Percentiles rank a stretch among this genome's conserved stretches.
Evolutionary conservation across 208 protist species (phyloP).

Genomic region (Acanthamoeba rhysodes): DNA sequence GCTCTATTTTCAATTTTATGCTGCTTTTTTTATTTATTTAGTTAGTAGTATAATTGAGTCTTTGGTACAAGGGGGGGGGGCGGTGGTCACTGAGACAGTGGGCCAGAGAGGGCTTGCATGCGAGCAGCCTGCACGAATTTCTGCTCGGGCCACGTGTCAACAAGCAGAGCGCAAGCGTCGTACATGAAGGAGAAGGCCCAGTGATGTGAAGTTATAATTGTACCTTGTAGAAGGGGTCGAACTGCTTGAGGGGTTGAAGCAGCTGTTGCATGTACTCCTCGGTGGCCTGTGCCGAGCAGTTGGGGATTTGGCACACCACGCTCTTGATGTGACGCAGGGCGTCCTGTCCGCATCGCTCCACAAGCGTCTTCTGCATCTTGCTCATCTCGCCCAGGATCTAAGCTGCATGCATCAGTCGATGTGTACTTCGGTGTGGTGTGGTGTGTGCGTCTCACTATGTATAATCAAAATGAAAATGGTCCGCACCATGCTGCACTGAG

Average conservation of each 20-base stretch:
- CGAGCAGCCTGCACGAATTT: slow-evolving; percentile 16
- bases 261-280: slow-evolving; percentile 47
- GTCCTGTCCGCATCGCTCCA: slow-evolving; percentile 44
- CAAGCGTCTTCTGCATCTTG: slow-evolving; percentile 38
- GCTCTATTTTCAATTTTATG: too few species aligned
- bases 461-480: background rate
- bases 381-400: slow-evolving; percentile 35
- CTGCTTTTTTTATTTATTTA: background rate
- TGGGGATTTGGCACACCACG: slow-evolving; percentile 50
- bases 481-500: slow-evolving; percentile 34
- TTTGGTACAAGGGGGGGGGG: background rate
- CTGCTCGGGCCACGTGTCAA: background rate
- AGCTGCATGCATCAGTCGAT: background rate
- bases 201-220: background rate
- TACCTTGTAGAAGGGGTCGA: slow-evolving; percentile 41
- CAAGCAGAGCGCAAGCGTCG: background rate
- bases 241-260: background rate
- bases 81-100: background rate
- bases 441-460: too few species aligned
- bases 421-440: background rate
- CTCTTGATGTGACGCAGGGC: slow-evolving; percentile 14
- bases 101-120: background rate
- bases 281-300: background rate
- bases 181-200: too few species aligned
- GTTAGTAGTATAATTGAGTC: background rate